Conservation (phyloP, 2,329 filamentous ascomycete genomes). For the Fusarium bactridioides region DNA sequence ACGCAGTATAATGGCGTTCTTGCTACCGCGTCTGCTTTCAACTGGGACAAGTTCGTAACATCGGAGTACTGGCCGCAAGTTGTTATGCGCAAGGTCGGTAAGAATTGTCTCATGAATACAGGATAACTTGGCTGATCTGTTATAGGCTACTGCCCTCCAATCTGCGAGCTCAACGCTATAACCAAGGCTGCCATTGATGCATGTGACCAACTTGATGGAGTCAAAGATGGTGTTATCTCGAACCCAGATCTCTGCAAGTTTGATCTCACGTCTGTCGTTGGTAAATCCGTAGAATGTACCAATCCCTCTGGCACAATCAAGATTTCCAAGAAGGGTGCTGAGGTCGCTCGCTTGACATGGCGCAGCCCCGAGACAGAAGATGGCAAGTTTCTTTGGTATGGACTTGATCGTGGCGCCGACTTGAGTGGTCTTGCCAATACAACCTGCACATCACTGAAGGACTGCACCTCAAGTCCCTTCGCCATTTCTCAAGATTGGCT, state of each 20-base stretch:
- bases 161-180: slow-evolving; percentile 47
- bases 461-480: slow-evolving; percentile 11
- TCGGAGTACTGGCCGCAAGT: slow-evolving; percentile 32
- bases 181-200: slow-evolving; percentile 46
- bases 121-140: fast-evolving
- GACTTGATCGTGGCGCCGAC: not conserved
- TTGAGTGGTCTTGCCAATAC: slow-evolving; percentile 13
- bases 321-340: slow-evolving; percentile 6
- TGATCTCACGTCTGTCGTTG: slow-evolving; percentile 32
- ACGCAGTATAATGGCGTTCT: slow-evolving; percentile 63
- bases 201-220: slow-evolving; percentile 38
- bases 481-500: slow-evolving; percentile 8
- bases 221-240: slow-evolving; percentile 35
- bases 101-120: fast-evolving
- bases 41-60: slow-evolving; percentile 45
- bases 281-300: slow-evolving; percentile 11
- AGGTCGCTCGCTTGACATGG: slow-evolving; percentile 9
- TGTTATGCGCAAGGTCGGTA: slow-evolving; percentile 35
- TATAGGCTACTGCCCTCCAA: slow-evolving; percentile 41
- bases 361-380: slow-evolving; percentile 3
- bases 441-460: not conserved
- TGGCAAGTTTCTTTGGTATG: slow-evolving; percentile 25
- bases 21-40: slow-evolving; percentile 54
- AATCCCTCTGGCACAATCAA: not conserved
- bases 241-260: slow-evolving; percentile 29